Base-by-base conservation (phyloP, 495 filamentous ascomycete genomes). In the Immersiella caudata region DNA sequence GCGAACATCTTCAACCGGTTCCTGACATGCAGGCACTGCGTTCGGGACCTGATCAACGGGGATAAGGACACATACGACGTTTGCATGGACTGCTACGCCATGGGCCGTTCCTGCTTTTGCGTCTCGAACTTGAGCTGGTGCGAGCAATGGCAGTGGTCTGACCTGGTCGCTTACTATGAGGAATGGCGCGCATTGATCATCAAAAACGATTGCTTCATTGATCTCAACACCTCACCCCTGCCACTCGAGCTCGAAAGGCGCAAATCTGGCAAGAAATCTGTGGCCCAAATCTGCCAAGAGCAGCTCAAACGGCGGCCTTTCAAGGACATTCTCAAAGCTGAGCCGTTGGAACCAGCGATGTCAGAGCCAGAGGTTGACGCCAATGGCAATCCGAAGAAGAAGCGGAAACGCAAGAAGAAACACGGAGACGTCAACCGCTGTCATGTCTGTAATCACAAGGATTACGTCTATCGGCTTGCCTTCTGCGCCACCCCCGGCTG, bases 1-100 rank as follows among this genome's bases (percentile, higher is more conserved):
- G 92, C 92, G 64, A 97, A 97, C 71, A 95, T 99, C 58, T 97
- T 97, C 83, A 99, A 99, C 76, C 88, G 94, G 7, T 99, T 98
- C 72, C 80, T 99, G 35, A 96, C 93, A 4, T 99, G 95, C 77
- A 89, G 90, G 40, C 85, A 84, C 46, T 98, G 95, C 74, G 83
- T 90, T 29, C 80, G 82, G 18, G 75, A 84, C 50, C 75, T 82
- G n/a, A 79, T 82, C 33, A 80, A 81, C 60, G 91, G 85, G 20
- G 87, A 86, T 5, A 86, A 92, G 60, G 90, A 94, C 66, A 87
- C 89, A 0, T 99, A 97, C 73, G 95, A 99, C 73, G 85, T 99
- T 14, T 99, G 95, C 75, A 92, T 99, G 88, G 94, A 99, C 52
- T 99, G 95, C 75, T 98, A 94, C 70, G 89, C 87, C 18, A 94